Evolutionary conservation across 768 basidiomycete species (phyloP), one percentile per base, ranked within the genome.

Genomic region (Xerocomellus chrysenteron): DNA sequence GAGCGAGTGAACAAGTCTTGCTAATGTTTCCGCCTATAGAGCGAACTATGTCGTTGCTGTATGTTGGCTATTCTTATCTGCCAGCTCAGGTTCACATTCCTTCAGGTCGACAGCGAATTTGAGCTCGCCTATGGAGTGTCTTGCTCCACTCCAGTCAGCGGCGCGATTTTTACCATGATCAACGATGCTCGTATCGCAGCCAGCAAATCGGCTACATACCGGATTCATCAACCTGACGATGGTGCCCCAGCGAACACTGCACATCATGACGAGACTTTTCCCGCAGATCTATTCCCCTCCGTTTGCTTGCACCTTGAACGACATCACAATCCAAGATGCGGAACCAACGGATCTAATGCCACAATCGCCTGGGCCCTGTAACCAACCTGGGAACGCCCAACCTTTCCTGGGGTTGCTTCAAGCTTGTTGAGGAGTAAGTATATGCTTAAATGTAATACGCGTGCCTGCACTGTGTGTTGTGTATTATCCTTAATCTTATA

Each of bases 271-370:
- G 30, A 30, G 9, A 1, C 9, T 30, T 30, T 30, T 30, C 30
- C 11, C 11, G 32, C 11, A 59, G 58, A 59, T 59, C 10, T 59
- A 59, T 11, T 59, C 57, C 7, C 0, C 50, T 11, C 30, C 48
- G 24, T 59, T 59, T 47, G n/a, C 45, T 24, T 4, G 5, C 0
- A 41, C 50, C 13, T 59, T 59, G 59, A 71, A 81, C 52, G 81
- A 83, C 52, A 80, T 83, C 48, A 78, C 2, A 82, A 80, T 54
- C 73, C 68, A 4, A 78, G 80, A 2, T 80, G 80, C 53, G 74
- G 75, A 16, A 75, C 75, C 14, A 5, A 44, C 2, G 77, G 78
- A 2, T 80, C 68, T 61, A 70, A 67, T 9, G 56, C 65, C 5
- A 55, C 63, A 2, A 4, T 10, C 4, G 68, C 69, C 1, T 71